Base-by-base conservation (phyloP, 208 protist genomes). In the Crithidia acanthocephali region DNA sequence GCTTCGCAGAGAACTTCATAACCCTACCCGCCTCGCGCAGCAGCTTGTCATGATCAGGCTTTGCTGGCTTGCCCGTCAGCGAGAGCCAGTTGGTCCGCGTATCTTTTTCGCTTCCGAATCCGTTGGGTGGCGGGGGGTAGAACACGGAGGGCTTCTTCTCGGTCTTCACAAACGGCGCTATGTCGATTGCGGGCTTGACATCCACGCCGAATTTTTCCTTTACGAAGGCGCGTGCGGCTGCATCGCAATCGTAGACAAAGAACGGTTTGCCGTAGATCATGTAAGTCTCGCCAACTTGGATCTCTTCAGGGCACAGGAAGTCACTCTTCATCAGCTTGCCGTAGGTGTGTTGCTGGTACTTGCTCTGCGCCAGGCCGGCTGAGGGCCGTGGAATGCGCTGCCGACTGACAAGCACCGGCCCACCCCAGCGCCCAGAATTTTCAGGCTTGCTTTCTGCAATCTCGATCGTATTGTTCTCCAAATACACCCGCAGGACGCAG, bases 41-140 rank as follows among this genome's bases (percentile, higher is more conserved):
- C 33, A 84, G 33, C 80, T 93, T 88, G 13, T 73, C 84, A 42
- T 89, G 68, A 63, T 98, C 87, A 22, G 74, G 63, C 33, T 76
- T 59, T 23, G 86, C 79, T 9, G 94, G 81, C 66, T 94, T 93
- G 33, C 77, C 82, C 10, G 76, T 84, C 53, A 98, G 80, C n/a
- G 82, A 76, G 10, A 93, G 68, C 90, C 87, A 95, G 52, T 84
- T 95, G 30, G 76, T 84, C 30, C 94, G 82, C 23, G 84, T 85
- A 70, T 97, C 95, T 62, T 77, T 76, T 60, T 98, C 89, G 40
- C 86, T 92, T 9, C 94, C 93, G 78, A 97, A 95, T 1, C 92
- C 91, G 76, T 94, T 95, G 28, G 91, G 91, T 53, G 93, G 89
- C n/a, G 96, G 96, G 11, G 91, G 88, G 67, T 94, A 91, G 56